Conservation (phyloP, 108 stramenopile species). For the Aureococcus anophagefferens region DNA sequence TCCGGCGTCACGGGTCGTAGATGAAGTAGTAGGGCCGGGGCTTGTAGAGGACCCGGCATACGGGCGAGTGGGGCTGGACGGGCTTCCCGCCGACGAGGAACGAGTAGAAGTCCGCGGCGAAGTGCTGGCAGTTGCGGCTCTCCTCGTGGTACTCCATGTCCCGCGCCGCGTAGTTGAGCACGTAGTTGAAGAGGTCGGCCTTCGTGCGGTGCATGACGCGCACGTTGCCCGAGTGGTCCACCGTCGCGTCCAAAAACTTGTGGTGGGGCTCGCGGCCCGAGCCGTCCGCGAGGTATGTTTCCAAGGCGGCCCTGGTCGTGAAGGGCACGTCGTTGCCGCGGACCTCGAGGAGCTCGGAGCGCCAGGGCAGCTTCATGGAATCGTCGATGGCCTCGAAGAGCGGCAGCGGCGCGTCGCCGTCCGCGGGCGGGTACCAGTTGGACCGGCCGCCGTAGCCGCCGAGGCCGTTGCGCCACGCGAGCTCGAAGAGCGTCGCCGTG, state of each 20-base stretch:
- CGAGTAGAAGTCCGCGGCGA: conserved; percentile 55
- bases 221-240: background rate
- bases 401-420: too few relatives aligned
- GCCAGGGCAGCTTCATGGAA: too few relatives aligned
- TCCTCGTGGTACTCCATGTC: conserved; percentile 46
- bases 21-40: too few relatives aligned
- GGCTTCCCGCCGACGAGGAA: conserved; percentile 55
- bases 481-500: conserved; percentile 46
- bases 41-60: conserved; percentile 49
- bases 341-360: conserved; percentile 52
- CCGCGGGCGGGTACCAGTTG: conserved; percentile 49
- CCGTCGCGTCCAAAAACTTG: conserved; percentile 10
- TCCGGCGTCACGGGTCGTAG: too few relatives aligned
- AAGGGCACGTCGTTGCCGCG: conserved; percentile 45
- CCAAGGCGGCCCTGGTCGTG: conserved; percentile 44
- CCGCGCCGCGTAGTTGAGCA: conserved; percentile 52
- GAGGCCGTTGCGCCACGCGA: conserved; percentile 54
- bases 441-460: conserved; percentile 52
- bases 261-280: conserved; percentile 44
- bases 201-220: conserved; percentile 45
- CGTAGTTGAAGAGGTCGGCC: conserved; percentile 45
- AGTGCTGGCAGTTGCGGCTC: conserved; percentile 37
- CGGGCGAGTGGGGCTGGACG: conserved; percentile 50
- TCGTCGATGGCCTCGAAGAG: too few relatives aligned
- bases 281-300: conserved; percentile 36